A percentile compares a stretch with the other conserved stretches of the same genome.
These are phyloP conservation scores for Kodamaea sagamina DNA, from an alignment of 805 yeast species.

Conservation along the genomic window DNA sequence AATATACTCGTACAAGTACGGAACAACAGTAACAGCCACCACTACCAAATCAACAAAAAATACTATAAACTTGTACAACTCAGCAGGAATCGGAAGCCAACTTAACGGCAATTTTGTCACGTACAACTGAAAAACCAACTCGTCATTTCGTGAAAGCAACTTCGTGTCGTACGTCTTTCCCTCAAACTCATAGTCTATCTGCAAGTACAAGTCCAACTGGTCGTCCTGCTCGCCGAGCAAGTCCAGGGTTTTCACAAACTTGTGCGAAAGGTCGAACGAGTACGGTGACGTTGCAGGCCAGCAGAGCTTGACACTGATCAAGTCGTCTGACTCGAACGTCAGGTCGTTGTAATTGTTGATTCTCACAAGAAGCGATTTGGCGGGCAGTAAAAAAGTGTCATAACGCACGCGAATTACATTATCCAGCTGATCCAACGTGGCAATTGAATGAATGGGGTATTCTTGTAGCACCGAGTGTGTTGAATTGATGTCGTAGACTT, in stretches of 20 bases:
- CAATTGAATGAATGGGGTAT: constrained; percentile 27
- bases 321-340: constrained; percentile 27
- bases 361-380: constrained; percentile 26
- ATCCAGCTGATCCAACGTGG: constrained; percentile 17
- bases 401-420: constrained; percentile 13
- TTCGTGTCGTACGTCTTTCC: constrained; percentile 22
- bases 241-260: constrained; percentile 22
- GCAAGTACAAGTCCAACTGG: constrained; percentile 20
- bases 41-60: constrained; percentile 27
- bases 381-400: constrained; percentile 12
- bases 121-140: constrained; percentile 26
- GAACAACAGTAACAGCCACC: constrained; percentile 10
- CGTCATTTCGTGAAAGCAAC: constrained; percentile 14
- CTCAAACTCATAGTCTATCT: constrained; percentile 23
- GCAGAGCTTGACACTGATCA: constrained; percentile 32
- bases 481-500: constrained; percentile 19
- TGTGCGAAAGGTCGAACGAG: constrained; percentile 25
- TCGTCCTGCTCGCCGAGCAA: neutral
- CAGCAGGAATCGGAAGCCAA: constrained; percentile 36
- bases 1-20: constrained; percentile 10
- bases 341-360: constrained; percentile 36
- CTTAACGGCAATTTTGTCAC: constrained; percentile 28
- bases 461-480: constrained; percentile 25
- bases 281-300: constrained; percentile 40
- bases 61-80: constrained; percentile 29